A percentile compares a stretch with the other conserved stretches of the same genome.
Conservation (phyloP, 2,329 filamentous ascomycete species). For the Bipolaris zeicola region DNA sequence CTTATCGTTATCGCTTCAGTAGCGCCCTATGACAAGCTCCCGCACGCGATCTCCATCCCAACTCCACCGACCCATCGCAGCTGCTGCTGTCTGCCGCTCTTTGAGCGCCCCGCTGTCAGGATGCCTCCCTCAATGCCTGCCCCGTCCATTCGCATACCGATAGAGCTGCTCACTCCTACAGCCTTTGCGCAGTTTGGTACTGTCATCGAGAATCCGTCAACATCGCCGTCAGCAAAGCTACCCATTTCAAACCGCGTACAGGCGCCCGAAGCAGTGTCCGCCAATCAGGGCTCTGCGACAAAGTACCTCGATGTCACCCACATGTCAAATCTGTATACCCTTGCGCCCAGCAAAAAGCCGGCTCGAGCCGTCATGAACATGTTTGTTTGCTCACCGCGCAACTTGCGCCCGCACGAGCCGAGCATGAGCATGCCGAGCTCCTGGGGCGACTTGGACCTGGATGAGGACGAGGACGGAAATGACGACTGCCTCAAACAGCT, state of each 20-base stretch:
- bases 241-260: constrained; percentile 56
- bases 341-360: constrained; percentile 63
- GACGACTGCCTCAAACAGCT: constrained; percentile 37
- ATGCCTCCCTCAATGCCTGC: constrained; percentile 50
- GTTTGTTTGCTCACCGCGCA: constrained; percentile 80
- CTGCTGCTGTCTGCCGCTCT: constrained; percentile 2
- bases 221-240: constrained; percentile 51
- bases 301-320: constrained; percentile 84
- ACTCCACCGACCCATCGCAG: constrained; percentile 6
- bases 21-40: constrained; percentile 22
- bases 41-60: constrained; percentile 16
- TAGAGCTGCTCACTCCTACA: constrained; percentile 69
- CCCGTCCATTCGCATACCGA: constrained; percentile 56
- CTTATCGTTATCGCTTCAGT: constrained; percentile 19
- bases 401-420: constrained; percentile 53
- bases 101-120: constrained; percentile 14
- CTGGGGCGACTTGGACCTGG: constrained; percentile 42
- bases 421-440: constrained; percentile 44
- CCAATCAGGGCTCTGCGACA: constrained; percentile 86
- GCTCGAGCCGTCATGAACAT: constrained; percentile 76
- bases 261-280: constrained; percentile 58
- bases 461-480: constrained; percentile 36
- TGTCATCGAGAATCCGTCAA: constrained; percentile 75
- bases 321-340: constrained; percentile 71
- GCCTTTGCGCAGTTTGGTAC: constrained; percentile 82